Evolutionary conservation across 2,329 filamentous ascomycete genomes (phyloP), one percentile per base, ranked within the genome.

Genomic region (Talaromyces funiculosus): DNA sequence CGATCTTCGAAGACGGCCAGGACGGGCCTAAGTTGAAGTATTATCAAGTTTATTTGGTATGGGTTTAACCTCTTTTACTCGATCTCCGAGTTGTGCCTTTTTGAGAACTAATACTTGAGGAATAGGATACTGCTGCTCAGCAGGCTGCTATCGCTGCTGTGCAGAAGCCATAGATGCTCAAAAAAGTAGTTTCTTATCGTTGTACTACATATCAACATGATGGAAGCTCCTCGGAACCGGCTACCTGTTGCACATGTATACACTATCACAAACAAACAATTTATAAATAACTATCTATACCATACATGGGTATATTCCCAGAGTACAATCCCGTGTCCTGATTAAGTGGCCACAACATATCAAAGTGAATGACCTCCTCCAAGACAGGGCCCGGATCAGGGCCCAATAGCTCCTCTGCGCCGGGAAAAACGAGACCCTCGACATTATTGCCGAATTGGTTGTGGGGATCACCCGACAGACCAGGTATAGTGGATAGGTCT

Each of bases 1-100:
- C 71, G 18, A 72, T 72, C 14, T 75, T 75, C 65, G 70, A 64
- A 3, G 61, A 64, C 57, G 65, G 65, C 20, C 64, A 62, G 1
- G 66, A 64, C 1, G 66, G 51, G 43, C 57, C 71, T 18, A 74
- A 68, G 65, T 75, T 75, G 72, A 67, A 61, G 63, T 75, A 74
- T 63, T 75, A 75, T 68, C 73, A 75, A 64, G 73, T 75, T 61
- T 75, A 75, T 63, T 63, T 75, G 69, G 73, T 75, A 61, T 24
- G 73, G n/a, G n/a, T n/a, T n/a, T 69, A 38, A 54, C 33, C 20
- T 18, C n/a, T 9, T 22, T 31, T 3, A 16, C 9, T 16, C 18
- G 16, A 16, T 5, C 3, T 26, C 49, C 22, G 6, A 20, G 7
- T 33, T 5, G 6, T 5, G 9, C 1, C 4, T 20, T 16, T n/a